These are phyloP conservation scores for Geotrichum reessii DNA, from an alignment of 1,139 yeast species.

Conservation along the genomic window DNA sequence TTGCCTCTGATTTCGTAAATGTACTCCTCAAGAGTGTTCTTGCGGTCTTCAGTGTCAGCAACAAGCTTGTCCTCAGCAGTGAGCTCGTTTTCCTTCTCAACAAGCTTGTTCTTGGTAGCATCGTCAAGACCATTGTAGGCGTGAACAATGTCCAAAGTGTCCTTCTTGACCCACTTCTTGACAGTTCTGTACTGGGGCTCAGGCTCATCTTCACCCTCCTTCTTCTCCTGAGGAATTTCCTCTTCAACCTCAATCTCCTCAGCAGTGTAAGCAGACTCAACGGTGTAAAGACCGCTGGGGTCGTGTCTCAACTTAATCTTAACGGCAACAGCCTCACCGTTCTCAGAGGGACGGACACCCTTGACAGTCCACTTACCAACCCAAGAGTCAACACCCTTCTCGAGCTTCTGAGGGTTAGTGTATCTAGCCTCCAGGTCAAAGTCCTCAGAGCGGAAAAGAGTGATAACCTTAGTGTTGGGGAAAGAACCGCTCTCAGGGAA, in stretches of 20 bases:
- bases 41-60: slow-evolving; percentile 97
- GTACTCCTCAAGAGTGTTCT: slow-evolving; percentile 97
- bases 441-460: slow-evolving; percentile 86
- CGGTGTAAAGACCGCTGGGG: slow-evolving; percentile 90
- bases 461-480: slow-evolving; percentile 95
- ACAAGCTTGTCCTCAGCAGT: slow-evolving; percentile 89
- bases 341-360: slow-evolving; percentile 76
- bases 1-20: slow-evolving; percentile 96
- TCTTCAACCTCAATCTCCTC: slow-evolving; percentile 89
- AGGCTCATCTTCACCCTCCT: slow-evolving; percentile 52
- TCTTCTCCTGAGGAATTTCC: slow-evolving; percentile 45
- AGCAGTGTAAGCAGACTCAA: slow-evolving; percentile 92
- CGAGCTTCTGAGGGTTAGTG: slow-evolving; percentile 69
- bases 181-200: slow-evolving; percentile 87
- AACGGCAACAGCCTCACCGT: slow-evolving; percentile 74
- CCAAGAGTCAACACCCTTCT: slow-evolving; percentile 56
- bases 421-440: slow-evolving; percentile 82
- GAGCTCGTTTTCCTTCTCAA: slow-evolving; percentile 82
- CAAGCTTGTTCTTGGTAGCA: slow-evolving; percentile 50
- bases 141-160: slow-evolving; percentile 57
- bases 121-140: slow-evolving; percentile 64
- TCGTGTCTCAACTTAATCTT: slow-evolving; percentile 95
- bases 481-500: slow-evolving; percentile 89
- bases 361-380: slow-evolving; percentile 82
- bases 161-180: slow-evolving; percentile 91